Conservation (phyloP, 495 filamentous ascomycete species). For the Staphylotrichum longicolle region DNA sequence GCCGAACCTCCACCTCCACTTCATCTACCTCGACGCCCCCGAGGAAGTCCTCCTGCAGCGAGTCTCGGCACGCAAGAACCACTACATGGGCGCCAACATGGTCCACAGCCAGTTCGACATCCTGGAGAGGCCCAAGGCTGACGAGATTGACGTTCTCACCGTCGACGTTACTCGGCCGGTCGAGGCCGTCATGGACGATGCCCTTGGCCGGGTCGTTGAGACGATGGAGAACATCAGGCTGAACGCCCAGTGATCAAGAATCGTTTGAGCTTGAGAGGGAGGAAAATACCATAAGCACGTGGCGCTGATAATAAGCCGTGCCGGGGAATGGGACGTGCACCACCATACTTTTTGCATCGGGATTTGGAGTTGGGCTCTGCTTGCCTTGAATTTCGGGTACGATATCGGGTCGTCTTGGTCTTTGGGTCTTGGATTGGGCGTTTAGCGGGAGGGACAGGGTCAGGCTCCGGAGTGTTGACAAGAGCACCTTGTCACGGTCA, state of each 20-base stretch:
- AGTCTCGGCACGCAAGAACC: constrained; percentile 68
- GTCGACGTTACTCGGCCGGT: constrained; percentile 70
- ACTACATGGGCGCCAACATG: constrained; percentile 98
- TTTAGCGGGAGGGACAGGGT: not conserved
- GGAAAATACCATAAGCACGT: constrained; percentile 7
- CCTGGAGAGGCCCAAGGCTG: constrained; percentile 73
- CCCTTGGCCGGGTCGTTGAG: constrained; percentile 52
- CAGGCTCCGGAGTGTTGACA: not conserved
- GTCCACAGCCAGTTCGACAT: constrained; percentile 87
- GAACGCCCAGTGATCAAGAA: constrained; percentile 15
- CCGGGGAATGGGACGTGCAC: not conserved
- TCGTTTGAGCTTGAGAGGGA: not conserved
- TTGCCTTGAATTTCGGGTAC: constrained; percentile 3
- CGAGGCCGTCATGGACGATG: constrained; percentile 64
- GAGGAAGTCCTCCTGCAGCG: constrained; percentile 72
- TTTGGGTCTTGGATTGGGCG: not conserved
- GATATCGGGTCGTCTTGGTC: not conserved
- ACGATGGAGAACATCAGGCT: constrained; percentile 36
- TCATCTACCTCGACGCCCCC: constrained; percentile 81
- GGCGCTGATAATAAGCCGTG: constrained; percentile 8
- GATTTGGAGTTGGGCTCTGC: constrained; percentile 10
- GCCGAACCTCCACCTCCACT: constrained; percentile 78
- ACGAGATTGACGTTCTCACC: constrained; percentile 80
- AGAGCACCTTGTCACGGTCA: not conserved
- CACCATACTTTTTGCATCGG: constrained; percentile 14